phyloP scores from a whole-genome alignment of 768 basidiomycete species.

The Xerocomellus dryophilus region DNA sequence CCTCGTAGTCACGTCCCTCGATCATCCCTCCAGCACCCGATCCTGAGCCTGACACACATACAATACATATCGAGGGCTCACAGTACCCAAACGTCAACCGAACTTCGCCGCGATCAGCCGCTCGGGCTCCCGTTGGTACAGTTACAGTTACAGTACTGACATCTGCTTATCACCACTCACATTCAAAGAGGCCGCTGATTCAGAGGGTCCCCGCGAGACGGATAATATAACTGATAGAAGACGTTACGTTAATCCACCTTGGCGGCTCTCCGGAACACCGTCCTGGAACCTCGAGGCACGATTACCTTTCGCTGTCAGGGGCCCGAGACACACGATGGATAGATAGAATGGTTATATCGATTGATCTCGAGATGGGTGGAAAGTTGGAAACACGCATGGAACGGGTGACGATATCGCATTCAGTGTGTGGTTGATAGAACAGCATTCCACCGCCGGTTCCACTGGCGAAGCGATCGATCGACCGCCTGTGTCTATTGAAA shows the following conservation, averaged over 20 bases:
- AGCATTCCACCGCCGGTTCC: background rate
- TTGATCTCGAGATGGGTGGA: background rate
- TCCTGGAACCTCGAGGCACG: constrained; percentile 17
- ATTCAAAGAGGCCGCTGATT: too few relatives aligned
- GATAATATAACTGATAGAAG: constrained; percentile 8
- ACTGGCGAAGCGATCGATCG: constrained; percentile 3
- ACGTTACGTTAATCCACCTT: constrained; percentile 10
- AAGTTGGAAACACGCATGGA: background rate
- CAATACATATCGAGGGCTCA: background rate
- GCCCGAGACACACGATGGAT: constrained; percentile 7
- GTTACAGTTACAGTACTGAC: background rate
- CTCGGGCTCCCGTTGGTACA: background rate
- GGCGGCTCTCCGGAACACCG: background rate
- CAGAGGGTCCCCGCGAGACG: background rate
- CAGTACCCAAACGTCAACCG: background rate
- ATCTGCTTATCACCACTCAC: constrained; percentile 10
- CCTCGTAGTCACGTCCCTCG: background rate
- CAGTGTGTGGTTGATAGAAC: background rate
- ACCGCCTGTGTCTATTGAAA: background rate
- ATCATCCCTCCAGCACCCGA: constrained; percentile 3
- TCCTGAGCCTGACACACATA: background rate
- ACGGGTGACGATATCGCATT: background rate
- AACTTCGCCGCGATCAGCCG: constrained; percentile 6
- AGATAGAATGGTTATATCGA: background rate
- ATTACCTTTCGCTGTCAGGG: constrained; percentile 8